Evolutionary conservation across 768 basidiomycete genomes (phyloP).

Genomic region (Mrakia gelida): DNA sequence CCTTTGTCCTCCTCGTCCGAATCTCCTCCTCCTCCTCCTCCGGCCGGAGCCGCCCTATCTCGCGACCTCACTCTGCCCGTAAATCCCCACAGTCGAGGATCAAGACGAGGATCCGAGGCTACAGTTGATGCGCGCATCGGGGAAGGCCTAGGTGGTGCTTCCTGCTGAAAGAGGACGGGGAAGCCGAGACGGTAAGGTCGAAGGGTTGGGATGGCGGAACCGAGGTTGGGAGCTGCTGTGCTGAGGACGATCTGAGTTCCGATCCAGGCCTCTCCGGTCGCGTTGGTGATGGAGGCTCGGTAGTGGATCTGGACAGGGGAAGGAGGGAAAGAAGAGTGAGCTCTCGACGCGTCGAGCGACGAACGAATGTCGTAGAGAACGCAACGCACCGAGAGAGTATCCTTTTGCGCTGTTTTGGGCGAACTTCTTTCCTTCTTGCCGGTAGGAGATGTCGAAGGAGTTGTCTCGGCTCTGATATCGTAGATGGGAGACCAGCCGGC

Average conservation of each 20-base stretch:
- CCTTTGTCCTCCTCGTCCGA: background rate
- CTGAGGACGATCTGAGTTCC: constrained; percentile 54
- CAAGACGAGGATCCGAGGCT: background rate
- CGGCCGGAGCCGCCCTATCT: background rate
- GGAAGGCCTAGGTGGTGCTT: background rate
- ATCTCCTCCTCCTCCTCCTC: background rate
- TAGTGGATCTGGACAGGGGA: constrained; percentile 51
- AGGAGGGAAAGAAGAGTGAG: constrained; percentile 40
- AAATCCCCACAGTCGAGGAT: too few species aligned
- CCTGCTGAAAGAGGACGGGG: background rate
- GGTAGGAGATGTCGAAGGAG: constrained; percentile 41
- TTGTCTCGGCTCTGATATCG: constrained; percentile 55
- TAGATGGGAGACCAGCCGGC: constrained; percentile 57
- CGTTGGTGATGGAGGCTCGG: constrained; percentile 54
- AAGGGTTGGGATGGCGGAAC: constrained; percentile 35
- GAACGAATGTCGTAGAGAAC: too few species aligned
- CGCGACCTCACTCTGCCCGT: too few species aligned
- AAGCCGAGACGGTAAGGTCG: constrained; percentile 11
- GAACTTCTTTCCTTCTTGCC: constrained; percentile 42
- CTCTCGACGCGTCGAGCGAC: background rate
- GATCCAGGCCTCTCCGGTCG: constrained; percentile 61
- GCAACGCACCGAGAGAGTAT: background rate
- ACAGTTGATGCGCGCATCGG: background rate
- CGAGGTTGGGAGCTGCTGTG: constrained; percentile 45
- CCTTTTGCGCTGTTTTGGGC: background rate